Conservation (phyloP, 352 stramenopile species). For the Phytophthora citricola region DNA sequence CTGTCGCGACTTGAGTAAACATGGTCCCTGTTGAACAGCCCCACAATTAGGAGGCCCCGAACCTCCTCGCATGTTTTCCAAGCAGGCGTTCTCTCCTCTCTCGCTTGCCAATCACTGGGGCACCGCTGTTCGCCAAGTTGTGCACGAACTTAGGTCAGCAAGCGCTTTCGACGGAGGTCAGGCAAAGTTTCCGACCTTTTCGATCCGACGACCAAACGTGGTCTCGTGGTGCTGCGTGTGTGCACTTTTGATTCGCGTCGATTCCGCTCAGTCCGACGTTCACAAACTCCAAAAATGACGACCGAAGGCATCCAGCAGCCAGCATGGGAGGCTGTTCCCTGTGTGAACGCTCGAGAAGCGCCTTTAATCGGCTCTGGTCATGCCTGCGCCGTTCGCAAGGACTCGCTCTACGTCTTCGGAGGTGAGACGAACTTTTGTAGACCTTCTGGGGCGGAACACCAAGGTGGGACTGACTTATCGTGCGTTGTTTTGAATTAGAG, state of each 20-base stretch:
- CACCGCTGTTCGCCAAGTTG: constrained; percentile 14
- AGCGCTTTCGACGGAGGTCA: constrained; percentile 25
- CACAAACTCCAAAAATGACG: constrained; percentile 29
- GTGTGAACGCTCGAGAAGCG: constrained; percentile 70
- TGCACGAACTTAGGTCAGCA: constrained; percentile 13
- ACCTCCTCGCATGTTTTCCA: constrained; percentile 21
- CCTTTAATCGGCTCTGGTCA: constrained; percentile 94
- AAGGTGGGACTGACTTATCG: constrained; percentile 10
- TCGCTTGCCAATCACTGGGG: constrained; percentile 21
- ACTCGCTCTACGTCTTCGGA: constrained; percentile 94
- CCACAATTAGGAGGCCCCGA: neutral
- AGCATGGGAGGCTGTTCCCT: constrained; percentile 74
- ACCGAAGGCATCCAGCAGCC: constrained; percentile 43
- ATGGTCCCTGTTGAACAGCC: constrained; percentile 1
- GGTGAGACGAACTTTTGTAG: constrained; percentile 37
- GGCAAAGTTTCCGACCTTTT: constrained; percentile 29
- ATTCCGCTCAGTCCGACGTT: constrained; percentile 24
- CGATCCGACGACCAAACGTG: constrained; percentile 33
- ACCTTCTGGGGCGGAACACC: constrained; percentile 13
- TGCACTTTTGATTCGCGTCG: constrained; percentile 33
- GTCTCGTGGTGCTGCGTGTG: constrained; percentile 14
- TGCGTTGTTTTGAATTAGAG: constrained; percentile 17
- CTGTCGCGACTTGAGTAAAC: neutral
- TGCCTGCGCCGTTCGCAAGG: constrained; percentile 86
- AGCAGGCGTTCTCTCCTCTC: neutral